Percentiles rank a stretch among this genome's conserved stretches.
Conservation (phyloP, 768 basidiomycete species). For the Mycena belliarum region DNA sequence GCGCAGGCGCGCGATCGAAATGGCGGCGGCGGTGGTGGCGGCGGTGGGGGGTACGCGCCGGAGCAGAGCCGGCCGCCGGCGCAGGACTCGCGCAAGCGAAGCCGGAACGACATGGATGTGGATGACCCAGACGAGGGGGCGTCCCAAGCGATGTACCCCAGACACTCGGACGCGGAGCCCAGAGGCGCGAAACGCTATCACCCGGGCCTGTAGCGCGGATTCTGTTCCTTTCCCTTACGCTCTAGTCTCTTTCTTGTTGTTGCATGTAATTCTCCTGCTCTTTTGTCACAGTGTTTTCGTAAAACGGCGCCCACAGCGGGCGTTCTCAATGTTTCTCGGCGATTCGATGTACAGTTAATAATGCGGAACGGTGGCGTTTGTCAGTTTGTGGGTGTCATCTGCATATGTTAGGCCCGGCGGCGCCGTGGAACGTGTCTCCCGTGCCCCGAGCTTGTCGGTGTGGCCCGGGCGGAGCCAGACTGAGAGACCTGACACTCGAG, state of each 20-base stretch:
- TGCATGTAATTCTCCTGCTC: constrained; percentile 27
- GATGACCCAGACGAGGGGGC: constrained; percentile 53
- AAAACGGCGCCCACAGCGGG: too few species aligned
- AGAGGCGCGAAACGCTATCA: constrained; percentile 63
- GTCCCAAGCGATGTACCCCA: constrained; percentile 35
- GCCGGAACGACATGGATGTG: constrained; percentile 64
- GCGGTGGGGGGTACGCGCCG: constrained; percentile 32
- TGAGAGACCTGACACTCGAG: too few species aligned
- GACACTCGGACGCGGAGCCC: constrained; percentile 42
- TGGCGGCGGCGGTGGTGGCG: constrained; percentile 13
- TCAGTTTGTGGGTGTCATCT: background rate
- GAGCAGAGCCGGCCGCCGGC: constrained; percentile 42
- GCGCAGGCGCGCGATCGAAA: constrained; percentile 16
- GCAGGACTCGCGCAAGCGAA: constrained; percentile 54
- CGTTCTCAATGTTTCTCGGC: too few species aligned
- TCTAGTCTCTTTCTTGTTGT: constrained; percentile 8
- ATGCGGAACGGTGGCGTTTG: background rate
- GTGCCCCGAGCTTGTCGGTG: too few species aligned
- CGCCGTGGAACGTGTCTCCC: too few species aligned
- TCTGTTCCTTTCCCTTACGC: background rate
- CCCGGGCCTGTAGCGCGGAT: constrained; percentile 41
- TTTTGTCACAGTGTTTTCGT: constrained; percentile 7
- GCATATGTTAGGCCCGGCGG: background rate
- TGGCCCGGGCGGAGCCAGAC: constrained; percentile 20
- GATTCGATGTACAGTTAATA: too few species aligned